phyloP scores from a whole-genome alignment of 1,284 basidiomycete species.

The Kalmanozyma brasiliensis region DNA sequence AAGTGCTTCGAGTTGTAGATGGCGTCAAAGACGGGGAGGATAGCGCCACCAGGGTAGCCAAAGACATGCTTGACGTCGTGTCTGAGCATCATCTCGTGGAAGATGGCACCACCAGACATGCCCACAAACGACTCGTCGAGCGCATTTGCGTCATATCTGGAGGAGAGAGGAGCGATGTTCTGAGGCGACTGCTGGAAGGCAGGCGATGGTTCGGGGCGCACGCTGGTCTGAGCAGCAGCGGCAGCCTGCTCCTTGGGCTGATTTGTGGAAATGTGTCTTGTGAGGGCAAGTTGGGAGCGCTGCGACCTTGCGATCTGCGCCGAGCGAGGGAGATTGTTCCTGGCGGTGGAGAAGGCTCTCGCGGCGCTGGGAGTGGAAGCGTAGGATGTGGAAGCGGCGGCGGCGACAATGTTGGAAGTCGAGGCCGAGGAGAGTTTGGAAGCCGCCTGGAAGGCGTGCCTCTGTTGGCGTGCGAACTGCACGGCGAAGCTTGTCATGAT shows the following conservation, averaged over 20 bases:
- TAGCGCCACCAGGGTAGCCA: slow-evolving; percentile 97
- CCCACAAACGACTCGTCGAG: slow-evolving; percentile 78
- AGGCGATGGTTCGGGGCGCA: slow-evolving; percentile 60
- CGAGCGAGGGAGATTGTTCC: slow-evolving; percentile 43
- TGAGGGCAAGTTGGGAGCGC: slow-evolving; percentile 39
- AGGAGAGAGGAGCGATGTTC: slow-evolving; percentile 34
- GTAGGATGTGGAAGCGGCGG: slow-evolving; percentile 27
- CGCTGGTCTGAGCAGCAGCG: slow-evolving; percentile 41
- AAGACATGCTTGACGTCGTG: slow-evolving; percentile 97
- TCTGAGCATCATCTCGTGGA: slow-evolving; percentile 99
- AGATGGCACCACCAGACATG: slow-evolving; percentile 94
- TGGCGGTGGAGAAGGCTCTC: slow-evolving; percentile 45
- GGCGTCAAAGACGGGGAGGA: slow-evolving; percentile 97
- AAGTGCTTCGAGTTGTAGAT: slow-evolving; percentile 97
- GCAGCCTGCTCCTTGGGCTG: slow-evolving; percentile 50
- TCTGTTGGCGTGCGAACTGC: slow-evolving; percentile 51
- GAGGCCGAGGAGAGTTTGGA: slow-evolving; percentile 33
- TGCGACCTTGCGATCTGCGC: slow-evolving; percentile 33
- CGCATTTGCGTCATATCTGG: slow-evolving; percentile 45
- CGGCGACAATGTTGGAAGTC: slow-evolving; percentile 24
- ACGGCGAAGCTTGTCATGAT: slow-evolving; percentile 50
- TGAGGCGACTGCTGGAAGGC: slow-evolving; percentile 62
- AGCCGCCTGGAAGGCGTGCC: slow-evolving; percentile 45
- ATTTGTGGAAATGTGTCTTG: slow-evolving; percentile 54
- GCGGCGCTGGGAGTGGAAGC: slow-evolving; percentile 30